A percentile compares a stretch with the other conserved stretches of the same genome.
phyloP scores from a whole-genome alignment of 805 yeast genomes.

The Hyphopichia homilentoma region DNA sequence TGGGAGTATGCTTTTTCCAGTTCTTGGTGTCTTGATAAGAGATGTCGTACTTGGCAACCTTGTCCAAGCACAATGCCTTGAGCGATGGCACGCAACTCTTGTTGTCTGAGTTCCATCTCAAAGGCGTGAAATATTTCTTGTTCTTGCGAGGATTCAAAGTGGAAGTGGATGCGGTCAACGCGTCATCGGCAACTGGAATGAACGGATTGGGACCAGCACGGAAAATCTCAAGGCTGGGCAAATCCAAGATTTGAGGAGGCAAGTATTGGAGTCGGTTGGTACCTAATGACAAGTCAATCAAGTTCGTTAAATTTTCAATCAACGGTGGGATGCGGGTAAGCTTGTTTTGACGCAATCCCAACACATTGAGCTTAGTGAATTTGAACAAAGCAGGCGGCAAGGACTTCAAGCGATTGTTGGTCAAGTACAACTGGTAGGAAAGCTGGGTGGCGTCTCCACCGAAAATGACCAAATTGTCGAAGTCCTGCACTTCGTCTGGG shows the following conservation, averaged over 20 bases:
- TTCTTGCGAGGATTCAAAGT: slow-evolving; percentile 23
- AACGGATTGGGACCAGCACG: slow-evolving; percentile 56
- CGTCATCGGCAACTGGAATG: slow-evolving; percentile 21
- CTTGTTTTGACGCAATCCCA: slow-evolving; percentile 50
- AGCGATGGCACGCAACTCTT: slow-evolving; percentile 39
- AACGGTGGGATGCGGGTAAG: slow-evolving; percentile 45
- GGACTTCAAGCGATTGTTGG: slow-evolving; percentile 45
- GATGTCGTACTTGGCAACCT: slow-evolving; percentile 49
- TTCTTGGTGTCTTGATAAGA: slow-evolving; percentile 49
- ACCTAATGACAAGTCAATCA: slow-evolving; percentile 51
- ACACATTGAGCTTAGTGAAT: slow-evolving; percentile 46
- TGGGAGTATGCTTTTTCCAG: slow-evolving; percentile 52
- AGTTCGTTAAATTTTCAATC: slow-evolving; percentile 35
- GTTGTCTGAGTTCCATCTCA: slow-evolving; percentile 19
- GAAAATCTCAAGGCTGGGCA: slow-evolving; percentile 41
- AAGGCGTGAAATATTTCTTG: slow-evolving; percentile 19
- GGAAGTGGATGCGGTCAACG: slow-evolving; percentile 11
- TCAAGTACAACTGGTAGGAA: slow-evolving; percentile 46
- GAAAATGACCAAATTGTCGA: slow-evolving; percentile 50
- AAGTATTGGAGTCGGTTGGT: slow-evolving; percentile 48
- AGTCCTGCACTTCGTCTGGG: slow-evolving; percentile 58
- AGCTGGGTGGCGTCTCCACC: slow-evolving; percentile 12
- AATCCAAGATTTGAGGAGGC: slow-evolving; percentile 51
- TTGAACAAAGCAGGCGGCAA: slow-evolving; percentile 51
- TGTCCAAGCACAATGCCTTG: slow-evolving; percentile 44